Conservation (phyloP, 805 yeast genomes). For the Ogataea thermomethanolica region DNA sequence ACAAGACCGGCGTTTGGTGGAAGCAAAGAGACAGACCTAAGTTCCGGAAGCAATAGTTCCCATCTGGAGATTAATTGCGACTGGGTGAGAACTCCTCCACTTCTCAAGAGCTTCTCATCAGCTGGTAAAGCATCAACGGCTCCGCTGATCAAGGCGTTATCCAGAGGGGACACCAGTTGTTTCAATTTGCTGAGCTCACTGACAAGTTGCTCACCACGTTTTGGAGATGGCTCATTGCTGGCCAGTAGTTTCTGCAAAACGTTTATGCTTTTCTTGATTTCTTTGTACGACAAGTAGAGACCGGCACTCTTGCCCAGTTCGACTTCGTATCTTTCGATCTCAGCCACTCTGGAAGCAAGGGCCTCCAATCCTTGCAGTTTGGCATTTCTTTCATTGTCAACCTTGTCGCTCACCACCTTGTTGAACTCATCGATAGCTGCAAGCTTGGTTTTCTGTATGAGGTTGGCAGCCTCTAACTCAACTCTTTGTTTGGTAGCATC, state of each 20-base stretch:
- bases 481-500: conserved; percentile 63
- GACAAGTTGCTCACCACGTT: conserved; percentile 47
- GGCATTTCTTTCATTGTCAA: conserved; percentile 75
- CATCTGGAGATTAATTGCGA: conserved; percentile 79
- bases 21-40: conserved; percentile 81
- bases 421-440: conserved; percentile 68
- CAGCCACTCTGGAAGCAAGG: conserved; percentile 50
- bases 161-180: conserved; percentile 37
- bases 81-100: conserved; percentile 65
- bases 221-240: conserved; percentile 35
- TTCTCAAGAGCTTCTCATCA: conserved; percentile 35
- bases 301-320: conserved; percentile 42
- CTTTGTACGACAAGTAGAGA: conserved; percentile 34
- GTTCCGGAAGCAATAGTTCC: conserved; percentile 76
- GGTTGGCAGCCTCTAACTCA: conserved; percentile 69
- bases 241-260: conserved; percentile 39
- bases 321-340: conserved; percentile 53
- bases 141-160: conserved; percentile 32
- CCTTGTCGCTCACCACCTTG: conserved; percentile 49
- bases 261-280: conserved; percentile 43
- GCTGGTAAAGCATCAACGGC: conserved; percentile 47
- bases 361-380: conserved; percentile 67
- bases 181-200: conserved; percentile 36
- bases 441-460: conserved; percentile 60
- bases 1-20: conserved; percentile 96